Percentiles rank a stretch among this genome's conserved stretches.
These are phyloP conservation scores for Raffaelea albimanens DNA, from an alignment of 2,329 filamentous ascomycete genomes.

Conservation along the genomic window DNA sequence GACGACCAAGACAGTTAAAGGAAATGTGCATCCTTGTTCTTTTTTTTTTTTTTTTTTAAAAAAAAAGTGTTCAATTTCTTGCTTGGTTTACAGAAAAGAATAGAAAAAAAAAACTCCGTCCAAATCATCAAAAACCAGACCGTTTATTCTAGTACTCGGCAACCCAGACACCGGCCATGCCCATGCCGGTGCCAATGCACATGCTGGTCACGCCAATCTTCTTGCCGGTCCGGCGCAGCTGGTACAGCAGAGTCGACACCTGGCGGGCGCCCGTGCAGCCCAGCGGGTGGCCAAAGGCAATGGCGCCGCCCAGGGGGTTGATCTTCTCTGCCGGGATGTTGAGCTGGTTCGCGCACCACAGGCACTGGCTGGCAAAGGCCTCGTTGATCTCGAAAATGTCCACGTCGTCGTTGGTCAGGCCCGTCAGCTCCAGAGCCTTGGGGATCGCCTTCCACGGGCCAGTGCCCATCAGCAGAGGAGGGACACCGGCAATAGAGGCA, in stretches of 20 bases:
- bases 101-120: background rate
- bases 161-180: conserved; percentile 94
- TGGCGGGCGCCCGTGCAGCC: conserved; percentile 92
- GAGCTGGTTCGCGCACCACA: conserved; percentile 88
- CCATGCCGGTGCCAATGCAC: conserved; percentile 97
- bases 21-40: too few relatives aligned
- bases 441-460: conserved; percentile 96
- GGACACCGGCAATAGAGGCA: conserved; percentile 77
- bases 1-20: too few relatives aligned
- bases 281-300: conserved; percentile 90
- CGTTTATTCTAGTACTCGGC: conserved; percentile 64
- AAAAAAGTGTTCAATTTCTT: background rate
- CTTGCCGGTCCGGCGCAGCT: conserved; percentile 74
- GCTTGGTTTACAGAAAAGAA: too few relatives aligned
- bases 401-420: conserved; percentile 79
- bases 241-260: conserved; percentile 83
- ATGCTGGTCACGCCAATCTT: conserved; percentile 89
- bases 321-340: conserved; percentile 77
- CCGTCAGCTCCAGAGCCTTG: conserved; percentile 78
- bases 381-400: conserved; percentile 99
- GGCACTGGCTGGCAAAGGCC: conserved; percentile 89
- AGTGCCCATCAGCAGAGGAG: conserved; percentile 90
- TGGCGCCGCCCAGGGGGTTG: conserved; percentile 94
- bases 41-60: background rate
- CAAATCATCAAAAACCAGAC: too few relatives aligned